Conservation (phyloP, 805 yeast genomes). For the Myxozyma geophila region DNA sequence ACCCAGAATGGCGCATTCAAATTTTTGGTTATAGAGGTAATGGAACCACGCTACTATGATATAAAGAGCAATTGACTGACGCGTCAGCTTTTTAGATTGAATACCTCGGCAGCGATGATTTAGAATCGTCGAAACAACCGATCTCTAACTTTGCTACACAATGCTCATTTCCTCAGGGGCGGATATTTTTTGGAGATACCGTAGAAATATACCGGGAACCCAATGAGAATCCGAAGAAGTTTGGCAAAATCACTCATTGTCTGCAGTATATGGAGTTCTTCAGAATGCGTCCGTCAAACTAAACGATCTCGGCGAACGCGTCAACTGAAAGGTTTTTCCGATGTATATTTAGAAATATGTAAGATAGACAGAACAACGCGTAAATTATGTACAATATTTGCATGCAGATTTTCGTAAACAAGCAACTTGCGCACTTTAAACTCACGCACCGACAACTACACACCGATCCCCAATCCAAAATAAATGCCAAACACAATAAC, state of each 20-base stretch:
- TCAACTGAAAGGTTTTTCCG: background rate
- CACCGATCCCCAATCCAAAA: background rate
- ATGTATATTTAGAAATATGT: background rate
- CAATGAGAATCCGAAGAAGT: slow-evolving; percentile 2
- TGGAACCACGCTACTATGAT: too few species aligned
- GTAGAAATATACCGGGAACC: slow-evolving; percentile 10
- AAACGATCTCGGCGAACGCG: background rate
- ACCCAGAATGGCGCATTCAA: slow-evolving; percentile 75
- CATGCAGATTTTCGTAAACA: slow-evolving; percentile 1
- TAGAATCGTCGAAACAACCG: slow-evolving; percentile 10
- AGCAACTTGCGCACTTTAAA: background rate
- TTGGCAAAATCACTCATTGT: slow-evolving; percentile 17
- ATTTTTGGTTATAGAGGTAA: slow-evolving; percentile 28
- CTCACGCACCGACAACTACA: background rate
- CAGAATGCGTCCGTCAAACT: slow-evolving; percentile 21
- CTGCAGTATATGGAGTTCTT: slow-evolving; percentile 33
- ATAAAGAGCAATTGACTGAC: background rate
- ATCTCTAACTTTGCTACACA: slow-evolving; percentile 14
- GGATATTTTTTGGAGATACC: slow-evolving; percentile 25
- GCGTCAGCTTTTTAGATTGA: slow-evolving; percentile 7
- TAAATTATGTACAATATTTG: slow-evolving; percentile 1
- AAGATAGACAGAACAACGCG: slow-evolving; percentile 3
- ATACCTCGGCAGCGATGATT: slow-evolving; percentile 19
- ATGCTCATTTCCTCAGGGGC: slow-evolving; percentile 25
- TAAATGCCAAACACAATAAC: background rate